A percentile compares a stretch with the other conserved stretches of the same genome.
phyloP scores from a whole-genome alignment of 495 filamentous ascomycete genomes.

The Staphylotrichum longicolle region DNA sequence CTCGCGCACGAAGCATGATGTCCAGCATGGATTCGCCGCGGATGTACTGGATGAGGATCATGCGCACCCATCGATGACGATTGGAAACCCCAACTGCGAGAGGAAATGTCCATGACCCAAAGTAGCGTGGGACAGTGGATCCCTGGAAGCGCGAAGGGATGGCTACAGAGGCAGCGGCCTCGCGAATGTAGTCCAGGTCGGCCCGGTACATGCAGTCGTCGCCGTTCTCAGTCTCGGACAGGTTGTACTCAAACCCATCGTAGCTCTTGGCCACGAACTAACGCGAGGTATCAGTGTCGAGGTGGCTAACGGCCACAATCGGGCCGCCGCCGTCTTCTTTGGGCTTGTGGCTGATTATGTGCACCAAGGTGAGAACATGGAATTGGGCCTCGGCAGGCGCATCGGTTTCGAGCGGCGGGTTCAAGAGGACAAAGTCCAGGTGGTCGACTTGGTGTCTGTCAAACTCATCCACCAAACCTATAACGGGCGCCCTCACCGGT shows the following conservation, averaged over 20 bases:
- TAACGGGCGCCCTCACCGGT: neutral
- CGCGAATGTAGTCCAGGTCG: slow-evolving; percentile 14
- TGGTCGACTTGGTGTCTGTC: neutral
- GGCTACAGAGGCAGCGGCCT: slow-evolving; percentile 9
- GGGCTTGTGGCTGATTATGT: neutral
- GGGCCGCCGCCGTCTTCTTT: slow-evolving; percentile 4
- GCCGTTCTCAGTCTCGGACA: neutral
- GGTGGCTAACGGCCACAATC: slow-evolving; percentile 1
- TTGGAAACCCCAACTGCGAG: neutral
- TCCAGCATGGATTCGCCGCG: slow-evolving; percentile 8
- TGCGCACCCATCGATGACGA: slow-evolving; percentile 5
- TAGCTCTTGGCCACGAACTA: slow-evolving; percentile 11
- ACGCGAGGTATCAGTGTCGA: neutral
- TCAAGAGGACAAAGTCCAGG: neutral
- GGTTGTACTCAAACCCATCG: slow-evolving; percentile 9
- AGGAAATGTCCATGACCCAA: slow-evolving; percentile 4
- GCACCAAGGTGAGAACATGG: neutral
- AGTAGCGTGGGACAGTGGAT: slow-evolving; percentile 7
- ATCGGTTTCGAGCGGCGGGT: neutral
- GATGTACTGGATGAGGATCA: slow-evolving; percentile 13
- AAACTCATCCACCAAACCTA: neutral
- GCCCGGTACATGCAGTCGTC: slow-evolving; percentile 10
- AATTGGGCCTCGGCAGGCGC: neutral
- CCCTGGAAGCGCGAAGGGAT: slow-evolving; percentile 11
- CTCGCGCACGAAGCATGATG: neutral